Percentiles rank a stretch among this genome's conserved stretches.
phyloP scores from a whole-genome alignment of 306 rosid genomes.

The Sindora glabra region DNA sequence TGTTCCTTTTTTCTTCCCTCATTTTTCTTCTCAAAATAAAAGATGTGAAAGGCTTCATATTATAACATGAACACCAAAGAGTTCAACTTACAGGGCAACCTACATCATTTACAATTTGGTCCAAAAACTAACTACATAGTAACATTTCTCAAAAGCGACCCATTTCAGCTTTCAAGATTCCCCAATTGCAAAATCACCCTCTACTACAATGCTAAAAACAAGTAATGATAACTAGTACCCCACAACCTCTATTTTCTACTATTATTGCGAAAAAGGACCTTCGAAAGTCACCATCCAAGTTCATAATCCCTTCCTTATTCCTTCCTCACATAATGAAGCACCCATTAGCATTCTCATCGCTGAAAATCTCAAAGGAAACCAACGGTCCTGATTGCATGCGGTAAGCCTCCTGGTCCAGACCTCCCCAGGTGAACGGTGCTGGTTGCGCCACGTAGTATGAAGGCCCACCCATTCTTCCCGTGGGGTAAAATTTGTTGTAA shows the following conservation, averaged over 20 bases:
- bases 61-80: background rate
- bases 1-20: too few species aligned
- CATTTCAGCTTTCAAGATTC: background rate
- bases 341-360: constrained; percentile 79
- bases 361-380: constrained; percentile 52
- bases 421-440: constrained; percentile 31
- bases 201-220: too few species aligned
- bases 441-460: constrained; percentile 28
- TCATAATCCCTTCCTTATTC: background rate
- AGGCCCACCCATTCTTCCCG: constrained; percentile 28
- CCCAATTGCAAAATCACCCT: background rate
- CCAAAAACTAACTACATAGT: background rate
- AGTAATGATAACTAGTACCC: too few species aligned
- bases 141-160: background rate
- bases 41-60: background rate
- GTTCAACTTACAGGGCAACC: background rate
- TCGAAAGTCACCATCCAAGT: background rate
- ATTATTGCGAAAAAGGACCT: too few species aligned
- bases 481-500: constrained; percentile 32
- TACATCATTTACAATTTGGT: background rate
- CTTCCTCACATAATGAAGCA: constrained; percentile 61
- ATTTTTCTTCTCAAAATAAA: too few species aligned
- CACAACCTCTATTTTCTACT: too few species aligned
- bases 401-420: constrained; percentile 17
- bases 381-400: constrained; percentile 27